phyloP scores from a whole-genome alignment of 805 yeast species.

The Huiozyma naganishii region DNA sequence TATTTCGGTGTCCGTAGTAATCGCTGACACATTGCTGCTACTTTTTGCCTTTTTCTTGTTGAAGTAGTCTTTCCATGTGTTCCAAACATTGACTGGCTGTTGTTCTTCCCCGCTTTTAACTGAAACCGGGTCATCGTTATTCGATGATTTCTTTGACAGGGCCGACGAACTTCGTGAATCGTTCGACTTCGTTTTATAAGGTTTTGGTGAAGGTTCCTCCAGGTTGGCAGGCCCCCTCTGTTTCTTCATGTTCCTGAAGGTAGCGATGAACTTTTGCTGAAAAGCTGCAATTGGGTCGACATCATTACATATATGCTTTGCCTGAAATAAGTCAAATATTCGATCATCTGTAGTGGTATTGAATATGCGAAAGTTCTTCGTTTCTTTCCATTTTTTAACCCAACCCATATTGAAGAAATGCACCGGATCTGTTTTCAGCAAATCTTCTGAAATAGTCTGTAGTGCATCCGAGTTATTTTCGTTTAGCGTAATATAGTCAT shows the following conservation, averaged over 20 bases:
- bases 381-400: slow-evolving; percentile 42
- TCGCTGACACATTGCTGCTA: not conserved
- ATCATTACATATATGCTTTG: slow-evolving; percentile 30
- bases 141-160: not conserved
- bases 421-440: slow-evolving; percentile 27
- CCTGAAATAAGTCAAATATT: slow-evolving; percentile 50
- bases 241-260: slow-evolving; percentile 25
- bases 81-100: slow-evolving; percentile 12
- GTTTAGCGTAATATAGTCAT: slow-evolving; percentile 38
- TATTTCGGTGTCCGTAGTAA: not conserved
- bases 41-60: slow-evolving; percentile 7
- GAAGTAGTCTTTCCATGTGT: slow-evolving; percentile 21
- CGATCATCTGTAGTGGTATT: slow-evolving; percentile 54
- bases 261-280: slow-evolving; percentile 23
- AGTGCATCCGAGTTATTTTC: slow-evolving; percentile 30
- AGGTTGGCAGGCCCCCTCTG: slow-evolving; percentile 3
- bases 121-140: not conserved
- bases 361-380: slow-evolving; percentile 47
- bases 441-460: slow-evolving; percentile 21
- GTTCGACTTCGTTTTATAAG: slow-evolving; percentile 1
- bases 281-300: slow-evolving; percentile 19
- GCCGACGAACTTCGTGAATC: not conserved
- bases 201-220: not conserved
- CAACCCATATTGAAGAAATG: slow-evolving; percentile 36
- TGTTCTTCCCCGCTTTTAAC: not conserved